Base-by-base conservation (phyloP, 1,284 basidiomycete genomes). In the Golubevia sp. region DNA sequence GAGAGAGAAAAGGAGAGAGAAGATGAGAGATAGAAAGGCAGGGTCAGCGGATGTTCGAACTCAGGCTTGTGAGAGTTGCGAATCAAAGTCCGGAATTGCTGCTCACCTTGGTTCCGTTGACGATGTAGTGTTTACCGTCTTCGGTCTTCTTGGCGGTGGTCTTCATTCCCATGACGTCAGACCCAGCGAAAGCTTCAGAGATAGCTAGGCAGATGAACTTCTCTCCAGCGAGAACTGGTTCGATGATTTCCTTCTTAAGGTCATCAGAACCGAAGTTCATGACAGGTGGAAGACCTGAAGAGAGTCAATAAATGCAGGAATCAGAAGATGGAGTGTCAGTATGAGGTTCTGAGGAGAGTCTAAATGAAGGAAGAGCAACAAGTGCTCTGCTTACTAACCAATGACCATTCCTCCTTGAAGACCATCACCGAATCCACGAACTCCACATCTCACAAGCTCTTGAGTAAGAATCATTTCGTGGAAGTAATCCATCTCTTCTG, bases 101-200 rank as follows among this genome's bases (percentile, higher is more conserved):
- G 4, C 30, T 34, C 30, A 34, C 82, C 64, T 83, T 83, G 64
- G 80, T 82, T 51, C 80, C 80, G 63, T 81, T 78, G 64, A 82
- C 73, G 59, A 82, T 74, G 82, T 86, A 87, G 69, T 83, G 83
- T 71, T 91, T 85, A 44, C 92, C 93, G 76, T 95, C 93, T 64
- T 91, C 89, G 44, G 88, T 90, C 84, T 94, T 91, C 55, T 87
- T 88, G 7, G 95, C 95, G 2, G 89, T 91, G 7, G 92, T 94
- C 80, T 90, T 66, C 25, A 85, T 66, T 38, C 85, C 84, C 61
- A 84, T 84, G 27, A 97, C 93, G 79, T 96, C 94, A 68, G 91
- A 93, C 3, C 94, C 94, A 2, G 94, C 95, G 73, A 92, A 92
- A 0, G 95, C 93, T 84, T 92, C 91, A n/a, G 89, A 88, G 67